phyloP scores from a whole-genome alignment of 345 rosid species.

The Hypericum androsaemum region DNA sequence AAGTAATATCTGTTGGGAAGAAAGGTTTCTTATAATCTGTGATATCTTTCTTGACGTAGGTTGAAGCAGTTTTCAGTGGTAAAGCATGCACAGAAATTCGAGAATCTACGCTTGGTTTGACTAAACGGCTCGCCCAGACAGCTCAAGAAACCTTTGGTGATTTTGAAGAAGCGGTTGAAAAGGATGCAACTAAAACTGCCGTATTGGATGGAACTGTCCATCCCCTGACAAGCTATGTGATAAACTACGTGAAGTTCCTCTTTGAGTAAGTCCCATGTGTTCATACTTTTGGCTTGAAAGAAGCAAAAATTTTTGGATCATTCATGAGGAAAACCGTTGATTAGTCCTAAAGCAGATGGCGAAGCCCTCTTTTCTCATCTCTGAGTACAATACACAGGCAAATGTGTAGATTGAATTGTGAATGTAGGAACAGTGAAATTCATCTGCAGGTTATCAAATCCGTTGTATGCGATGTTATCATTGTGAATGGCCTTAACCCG shows the following conservation, averaged over 20 bases:
- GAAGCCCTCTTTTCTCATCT: no score
- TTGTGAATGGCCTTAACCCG: no score
- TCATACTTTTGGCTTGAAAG: background rate
- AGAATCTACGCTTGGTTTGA: slow-evolving; percentile 58
- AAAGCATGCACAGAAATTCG: slow-evolving; percentile 71
- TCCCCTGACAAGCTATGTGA: slow-evolving; percentile 95
- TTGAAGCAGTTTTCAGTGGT: slow-evolving; percentile 50
- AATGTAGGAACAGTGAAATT: no score
- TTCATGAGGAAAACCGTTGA: no score
- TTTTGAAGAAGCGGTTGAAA: slow-evolving; percentile 95
- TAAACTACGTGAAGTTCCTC: slow-evolving; percentile 85
- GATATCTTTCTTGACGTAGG: slow-evolving; percentile 26
- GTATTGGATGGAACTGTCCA: slow-evolving; percentile 97
- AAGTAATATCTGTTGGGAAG: no score
- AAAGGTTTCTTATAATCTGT: background rate
- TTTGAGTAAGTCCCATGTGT: slow-evolving; percentile 59
- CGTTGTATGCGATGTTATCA: no score
- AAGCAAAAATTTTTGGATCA: no score
- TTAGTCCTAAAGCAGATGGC: no score
- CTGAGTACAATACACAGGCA: no score
- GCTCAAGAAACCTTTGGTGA: slow-evolving; percentile 91
- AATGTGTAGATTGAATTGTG: no score
- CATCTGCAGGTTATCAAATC: no score
- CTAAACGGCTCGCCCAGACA: slow-evolving; percentile 78
- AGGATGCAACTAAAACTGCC: slow-evolving; percentile 92